Evolutionary conservation across 495 filamentous ascomycete species (phyloP).

Genomic region (Penicillium cosmopolitanum): DNA sequence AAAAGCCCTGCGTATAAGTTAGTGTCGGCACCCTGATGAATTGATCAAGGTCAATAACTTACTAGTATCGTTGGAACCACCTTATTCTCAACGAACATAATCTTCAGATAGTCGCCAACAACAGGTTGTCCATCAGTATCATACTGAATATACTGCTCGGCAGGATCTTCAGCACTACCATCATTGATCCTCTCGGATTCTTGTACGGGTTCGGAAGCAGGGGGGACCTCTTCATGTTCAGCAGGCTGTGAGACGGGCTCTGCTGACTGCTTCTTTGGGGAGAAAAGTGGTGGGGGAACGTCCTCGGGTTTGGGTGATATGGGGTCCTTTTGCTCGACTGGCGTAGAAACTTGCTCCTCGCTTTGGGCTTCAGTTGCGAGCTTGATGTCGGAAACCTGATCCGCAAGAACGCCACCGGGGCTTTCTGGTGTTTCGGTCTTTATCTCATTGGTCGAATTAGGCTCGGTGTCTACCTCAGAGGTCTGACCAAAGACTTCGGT

Average conservation of each 20-base stretch:
- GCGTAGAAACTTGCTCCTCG: conserved; percentile 6
- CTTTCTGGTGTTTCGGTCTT: conserved; percentile 46
- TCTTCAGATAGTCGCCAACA: conserved; percentile 96
- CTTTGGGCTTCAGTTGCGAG: conserved; percentile 41
- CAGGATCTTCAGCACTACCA: conserved; percentile 39
- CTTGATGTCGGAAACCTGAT: conserved; percentile 54
- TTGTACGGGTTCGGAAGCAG: conserved; percentile 28
- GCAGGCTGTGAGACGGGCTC: conserved; percentile 19
- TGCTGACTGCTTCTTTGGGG: conserved; percentile 29
- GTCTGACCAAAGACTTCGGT: conserved; percentile 20
- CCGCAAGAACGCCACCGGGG: conserved; percentile 49
- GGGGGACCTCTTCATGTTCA: conserved; percentile 31
- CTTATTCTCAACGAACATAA: conserved; percentile 90
- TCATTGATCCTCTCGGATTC: conserved; percentile 20
- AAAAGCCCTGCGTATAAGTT: conserved; percentile 69
- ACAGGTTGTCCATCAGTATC: conserved; percentile 78
- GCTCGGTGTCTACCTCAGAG: conserved; percentile 16
- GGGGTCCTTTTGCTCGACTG: conserved; percentile 20
- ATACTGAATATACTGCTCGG: conserved; percentile 53
- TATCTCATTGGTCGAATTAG: background rate
- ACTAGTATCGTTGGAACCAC: conserved; percentile 97
- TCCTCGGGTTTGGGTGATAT: conserved; percentile 65
- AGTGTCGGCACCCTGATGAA: background rate
- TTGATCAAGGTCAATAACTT: conserved; percentile 37
- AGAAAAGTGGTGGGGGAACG: conserved; percentile 69